Evolutionary conservation across 73 alveolate species (phyloP).

Genomic region (Vitrella brassicaformis): DNA sequence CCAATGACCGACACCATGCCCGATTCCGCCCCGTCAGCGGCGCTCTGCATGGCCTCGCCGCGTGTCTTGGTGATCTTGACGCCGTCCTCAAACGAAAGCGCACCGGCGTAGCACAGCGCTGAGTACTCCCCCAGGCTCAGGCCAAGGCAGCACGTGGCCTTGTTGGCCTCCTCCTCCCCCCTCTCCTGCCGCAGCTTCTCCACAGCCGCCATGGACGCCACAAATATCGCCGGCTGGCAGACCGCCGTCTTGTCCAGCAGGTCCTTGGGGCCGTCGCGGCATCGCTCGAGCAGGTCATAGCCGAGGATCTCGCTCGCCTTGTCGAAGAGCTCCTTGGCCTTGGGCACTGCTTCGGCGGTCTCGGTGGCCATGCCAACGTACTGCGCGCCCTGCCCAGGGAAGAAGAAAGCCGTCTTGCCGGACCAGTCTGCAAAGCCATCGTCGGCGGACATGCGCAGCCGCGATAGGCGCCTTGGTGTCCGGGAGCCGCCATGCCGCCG

Average conservation of each 20-base stretch:
- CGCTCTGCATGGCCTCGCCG: constrained; percentile 37
- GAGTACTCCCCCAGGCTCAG: constrained; percentile 31
- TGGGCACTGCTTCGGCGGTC: constrained; percentile 1
- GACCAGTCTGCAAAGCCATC: constrained; percentile 7
- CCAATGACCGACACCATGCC: constrained; percentile 3
- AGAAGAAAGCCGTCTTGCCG: constrained; percentile 22
- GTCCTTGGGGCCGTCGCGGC: constrained; percentile 31
- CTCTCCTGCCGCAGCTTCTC: constrained; percentile 17
- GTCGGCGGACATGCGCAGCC: too few relatives aligned
- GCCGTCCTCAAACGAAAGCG: constrained; percentile 30
- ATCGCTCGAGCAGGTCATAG: constrained; percentile 19
- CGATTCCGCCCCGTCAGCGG: constrained; percentile 26
- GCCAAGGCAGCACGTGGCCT: constrained; percentile 5
- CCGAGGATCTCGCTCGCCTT: constrained; percentile 3
- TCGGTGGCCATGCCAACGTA: constrained; percentile 26
- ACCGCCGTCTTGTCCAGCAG: constrained; percentile 22
- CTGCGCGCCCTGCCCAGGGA: constrained; percentile 35
- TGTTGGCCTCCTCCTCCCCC: constrained; percentile 2
- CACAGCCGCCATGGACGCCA: constrained; percentile 37
- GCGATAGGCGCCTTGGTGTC: too few relatives aligned
- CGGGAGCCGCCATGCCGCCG: too few relatives aligned
- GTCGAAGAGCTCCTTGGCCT: background rate
- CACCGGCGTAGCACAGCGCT: constrained; percentile 10
- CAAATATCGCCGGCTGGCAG: constrained; percentile 31
- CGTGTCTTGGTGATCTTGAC: constrained; percentile 26